Evolutionary conservation across 2,329 filamentous ascomycete species (phyloP), one percentile per base, ranked within the genome.

Genomic region (Colletotrichum lindemuthianum): DNA sequence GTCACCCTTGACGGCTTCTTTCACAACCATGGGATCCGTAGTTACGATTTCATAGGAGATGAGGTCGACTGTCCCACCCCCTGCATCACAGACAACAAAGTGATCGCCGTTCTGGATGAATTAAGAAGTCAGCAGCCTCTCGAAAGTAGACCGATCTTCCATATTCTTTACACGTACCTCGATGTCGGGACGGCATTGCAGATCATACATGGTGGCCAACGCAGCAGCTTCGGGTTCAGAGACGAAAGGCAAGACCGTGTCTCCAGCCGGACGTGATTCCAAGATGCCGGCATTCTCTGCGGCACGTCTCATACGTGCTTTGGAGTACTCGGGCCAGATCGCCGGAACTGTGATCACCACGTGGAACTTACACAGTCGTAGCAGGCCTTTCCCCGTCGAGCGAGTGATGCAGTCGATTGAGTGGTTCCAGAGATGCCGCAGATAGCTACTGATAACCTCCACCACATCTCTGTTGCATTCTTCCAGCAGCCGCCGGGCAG

Each of bases 161-260:
- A n/a, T n/a, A n/a, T 57, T 4, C 41, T 51, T n/a, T 59, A 70
- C n/a, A n/a, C n/a, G n/a, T n/a, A n/a, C 70, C 44, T 72, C 55
- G 0, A 76, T 67, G 0, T 68, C 69, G 0, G 67, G 68, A 1
- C 71, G 65, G 5, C 70, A 66, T 0, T 68, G 65, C 0, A 77
- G 56, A 2, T 76, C 74, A 1, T 70, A 65, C 0, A 82, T 65
- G 0, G 75, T 76, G 0, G 78, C 75, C 0, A 84, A 41, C 0
- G 80, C 80, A 1, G 81, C 81, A 0, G 81, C 81, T 61, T 84
- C 81, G 0, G 81, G 81, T 60, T 84, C 82, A 0, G 77, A 75
- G 0, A 82, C 66, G 43, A 82, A 78, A 0, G 63, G 43, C 6
- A 81, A 51, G 0, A 50, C 70, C 0, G 81, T 81, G 0, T 70